Evolutionary conservation across 257 asterid genomes (phyloP), one percentile per base, ranked within the genome.

Genomic region (Mitragyna speciosa): DNA sequence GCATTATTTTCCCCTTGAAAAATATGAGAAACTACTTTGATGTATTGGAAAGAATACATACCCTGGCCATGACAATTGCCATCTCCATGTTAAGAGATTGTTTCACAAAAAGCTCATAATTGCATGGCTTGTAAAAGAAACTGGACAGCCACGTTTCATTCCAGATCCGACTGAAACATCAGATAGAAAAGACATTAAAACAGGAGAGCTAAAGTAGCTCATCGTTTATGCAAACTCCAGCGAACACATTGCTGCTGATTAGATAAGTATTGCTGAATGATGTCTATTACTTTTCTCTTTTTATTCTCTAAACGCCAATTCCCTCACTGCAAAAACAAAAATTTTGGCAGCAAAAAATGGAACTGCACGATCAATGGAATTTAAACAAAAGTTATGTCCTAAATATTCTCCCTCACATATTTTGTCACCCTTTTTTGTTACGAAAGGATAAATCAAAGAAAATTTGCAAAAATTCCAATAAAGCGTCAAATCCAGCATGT

Each of bases 51-150:
- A n/a, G 56, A 6, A 47, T 43, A 75, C 90, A 80, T 94, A 94
- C 98, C 97, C 97, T 88, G 80, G 98, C 97, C 97, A 90, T 94
- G 78, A 92, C 92, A 72, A 94, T 92, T 36, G 98, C 98, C 97
- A 94, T 90, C 90, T 94, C 98, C 98, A 92, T 94, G 86, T 94
- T 94, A 64, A 94, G 92, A 68, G 97, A 94, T 87, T 94, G 98
- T 88, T 94, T 94, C 87, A 94, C 98, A 86, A 94, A 94, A 78
- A 94, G 98, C 95, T 94, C 98, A 61, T 94, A 91, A 84, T 94
- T 92, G 91, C 98, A 94, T 76, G 98, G 98, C 91, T 92, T 94
- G 90, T 89, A 94, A 87, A 94, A 94, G 90, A 94, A 94, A 87
- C 97, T 90, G 54, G 98, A 89, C 81, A 94, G 81, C 98, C 98